These are phyloP conservation scores for Pseudocercospora pini-densiflorae DNA, from an alignment of 2,329 filamentous ascomycete genomes.

Conservation along the genomic window DNA sequence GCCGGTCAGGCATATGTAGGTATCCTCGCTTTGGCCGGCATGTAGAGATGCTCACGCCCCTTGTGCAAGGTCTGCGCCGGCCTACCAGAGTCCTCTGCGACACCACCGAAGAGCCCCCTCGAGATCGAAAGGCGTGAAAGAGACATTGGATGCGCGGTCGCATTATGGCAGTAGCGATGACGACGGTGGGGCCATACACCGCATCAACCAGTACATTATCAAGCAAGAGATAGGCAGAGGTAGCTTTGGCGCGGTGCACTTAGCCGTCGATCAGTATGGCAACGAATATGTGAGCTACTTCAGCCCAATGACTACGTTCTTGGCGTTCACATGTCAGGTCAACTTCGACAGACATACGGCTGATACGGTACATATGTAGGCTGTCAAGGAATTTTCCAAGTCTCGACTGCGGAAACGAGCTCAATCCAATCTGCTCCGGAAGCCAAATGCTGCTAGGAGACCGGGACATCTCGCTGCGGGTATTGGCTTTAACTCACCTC, in stretches of 20 bases:
- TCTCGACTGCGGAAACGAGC: slow-evolving; percentile 84
- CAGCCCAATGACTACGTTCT: not conserved
- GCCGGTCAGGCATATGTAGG: slow-evolving; percentile 57
- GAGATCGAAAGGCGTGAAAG: slow-evolving; percentile 69
- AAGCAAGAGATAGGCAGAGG: slow-evolving; percentile 95
- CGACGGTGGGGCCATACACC: slow-evolving; percentile 79
- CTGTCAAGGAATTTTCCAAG: slow-evolving; percentile 98
- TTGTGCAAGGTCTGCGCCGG: slow-evolving; percentile 57
- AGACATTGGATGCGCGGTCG: slow-evolving; percentile 88
- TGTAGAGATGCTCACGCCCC: slow-evolving; percentile 31
- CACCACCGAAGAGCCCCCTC: slow-evolving; percentile 68
- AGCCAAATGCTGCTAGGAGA: slow-evolving; percentile 59
- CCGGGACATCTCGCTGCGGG: slow-evolving; percentile 57
- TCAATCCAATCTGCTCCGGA: slow-evolving; percentile 82
- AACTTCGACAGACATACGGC: slow-evolving; percentile 16
- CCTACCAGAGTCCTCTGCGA: slow-evolving; percentile 66
- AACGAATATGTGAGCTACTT: slow-evolving; percentile 78
- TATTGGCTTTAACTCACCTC: slow-evolving; percentile 65
- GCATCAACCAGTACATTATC: slow-evolving; percentile 94
- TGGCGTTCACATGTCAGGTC: slow-evolving; percentile 12
- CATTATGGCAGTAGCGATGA: slow-evolving; percentile 84
- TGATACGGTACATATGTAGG: slow-evolving; percentile 57
- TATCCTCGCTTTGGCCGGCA: slow-evolving; percentile 17
- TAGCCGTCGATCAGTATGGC: slow-evolving; percentile 87
- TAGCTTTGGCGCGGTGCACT: slow-evolving; percentile 91